Percentiles rank a stretch among this genome's conserved stretches.
These are phyloP conservation scores for Eucalyptus pauciflora DNA, from an alignment of 345 rosid species.

Conservation along the genomic window DNA sequence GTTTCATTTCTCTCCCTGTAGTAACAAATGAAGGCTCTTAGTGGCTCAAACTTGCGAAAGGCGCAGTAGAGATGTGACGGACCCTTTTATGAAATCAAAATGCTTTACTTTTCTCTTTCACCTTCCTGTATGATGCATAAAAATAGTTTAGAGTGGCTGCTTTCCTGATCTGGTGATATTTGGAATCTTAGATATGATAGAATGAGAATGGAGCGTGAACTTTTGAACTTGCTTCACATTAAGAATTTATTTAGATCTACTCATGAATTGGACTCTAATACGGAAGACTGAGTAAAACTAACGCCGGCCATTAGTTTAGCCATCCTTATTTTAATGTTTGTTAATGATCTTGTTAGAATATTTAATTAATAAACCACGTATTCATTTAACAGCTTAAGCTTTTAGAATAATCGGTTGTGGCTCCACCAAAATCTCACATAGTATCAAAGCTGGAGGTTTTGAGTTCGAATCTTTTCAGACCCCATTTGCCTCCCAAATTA, in stretches of 20 bases:
- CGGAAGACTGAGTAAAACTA: neutral
- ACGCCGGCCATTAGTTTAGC: neutral
- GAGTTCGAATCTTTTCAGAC: too few species aligned
- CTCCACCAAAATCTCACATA: too few species aligned
- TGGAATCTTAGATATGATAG: neutral
- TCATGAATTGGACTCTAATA: neutral
- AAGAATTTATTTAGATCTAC: neutral
- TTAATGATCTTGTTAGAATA: neutral
- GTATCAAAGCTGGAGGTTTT: fast-evolving
- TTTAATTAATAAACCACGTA: fast-evolving
- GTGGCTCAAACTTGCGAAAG: neutral
- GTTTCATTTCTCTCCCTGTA: neutral
- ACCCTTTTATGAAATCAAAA: neutral
- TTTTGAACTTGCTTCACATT: neutral
- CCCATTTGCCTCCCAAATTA: too few species aligned
- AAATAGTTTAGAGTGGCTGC: neutral
- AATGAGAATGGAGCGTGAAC: neutral
- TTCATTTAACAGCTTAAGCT: too few species aligned
- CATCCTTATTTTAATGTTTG: neutral
- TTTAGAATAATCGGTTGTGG: too few species aligned
- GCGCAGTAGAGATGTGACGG: neutral
- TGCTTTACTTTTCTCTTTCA: neutral
- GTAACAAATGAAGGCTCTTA: neutral
- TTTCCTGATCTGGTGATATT: neutral
- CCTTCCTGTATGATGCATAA: neutral